phyloP scores from a whole-genome alignment of 2,329 filamentous ascomycete species.

The Metarhizium brunneum region DNA sequence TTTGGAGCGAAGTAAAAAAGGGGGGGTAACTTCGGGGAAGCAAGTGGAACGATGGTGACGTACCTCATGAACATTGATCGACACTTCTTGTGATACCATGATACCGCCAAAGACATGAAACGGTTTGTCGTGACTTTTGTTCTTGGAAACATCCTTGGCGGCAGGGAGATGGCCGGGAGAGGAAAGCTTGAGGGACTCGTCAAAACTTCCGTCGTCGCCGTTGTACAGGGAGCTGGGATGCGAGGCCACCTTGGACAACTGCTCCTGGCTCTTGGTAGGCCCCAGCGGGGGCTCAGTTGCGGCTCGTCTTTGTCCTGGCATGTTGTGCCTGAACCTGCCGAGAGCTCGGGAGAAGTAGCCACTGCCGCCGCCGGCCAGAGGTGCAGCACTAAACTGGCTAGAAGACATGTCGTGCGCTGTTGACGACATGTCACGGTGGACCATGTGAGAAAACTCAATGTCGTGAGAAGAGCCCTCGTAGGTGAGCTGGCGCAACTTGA shows the following conservation, averaged over 20 bases:
- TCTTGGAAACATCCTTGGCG: slow-evolving; percentile 8
- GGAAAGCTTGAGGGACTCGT: slow-evolving; percentile 6
- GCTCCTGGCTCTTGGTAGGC: slow-evolving; percentile 8
- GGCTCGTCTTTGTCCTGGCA: not conserved
- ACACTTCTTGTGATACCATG: slow-evolving; percentile 53
- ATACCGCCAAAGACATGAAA: slow-evolving; percentile 40
- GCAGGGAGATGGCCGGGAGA: slow-evolving; percentile 7
- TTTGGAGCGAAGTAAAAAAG: no score
- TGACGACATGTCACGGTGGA: slow-evolving; percentile 49
- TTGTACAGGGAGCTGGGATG: slow-evolving; percentile 3
- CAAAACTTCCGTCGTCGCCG: slow-evolving; percentile 8
- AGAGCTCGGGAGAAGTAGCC: slow-evolving; percentile 1
- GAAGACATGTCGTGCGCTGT: slow-evolving; percentile 13
- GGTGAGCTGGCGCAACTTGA: slow-evolving; percentile 56
- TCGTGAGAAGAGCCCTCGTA: slow-evolving; percentile 39
- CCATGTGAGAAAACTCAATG: slow-evolving; percentile 48
- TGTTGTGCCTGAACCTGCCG: not conserved
- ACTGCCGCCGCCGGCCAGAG: not conserved
- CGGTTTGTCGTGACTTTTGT: slow-evolving; percentile 12
- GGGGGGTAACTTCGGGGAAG: no score
- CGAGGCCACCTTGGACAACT: slow-evolving; percentile 3
- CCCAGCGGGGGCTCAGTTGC: not conserved
- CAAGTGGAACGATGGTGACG: not conserved
- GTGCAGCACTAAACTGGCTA: slow-evolving; percentile 4
- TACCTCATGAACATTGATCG: slow-evolving; percentile 34